Base-by-base conservation (phyloP, 495 filamentous ascomycete species). In the Polyplosphaeria fusca region DNA sequence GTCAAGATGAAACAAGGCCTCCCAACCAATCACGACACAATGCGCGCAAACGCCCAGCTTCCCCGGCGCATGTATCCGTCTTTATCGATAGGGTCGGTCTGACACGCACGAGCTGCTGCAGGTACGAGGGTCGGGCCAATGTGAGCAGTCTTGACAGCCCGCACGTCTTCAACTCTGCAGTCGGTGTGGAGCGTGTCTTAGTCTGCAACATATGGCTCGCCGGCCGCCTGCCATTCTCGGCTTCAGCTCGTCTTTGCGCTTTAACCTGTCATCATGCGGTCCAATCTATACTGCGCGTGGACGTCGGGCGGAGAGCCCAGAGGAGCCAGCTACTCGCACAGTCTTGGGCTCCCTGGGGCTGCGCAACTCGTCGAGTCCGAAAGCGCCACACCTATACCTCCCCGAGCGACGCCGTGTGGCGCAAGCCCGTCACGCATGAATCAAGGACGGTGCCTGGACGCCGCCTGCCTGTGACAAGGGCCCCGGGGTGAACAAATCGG, bases 151-250 rank as follows among this genome's bases (percentile, higher is more conserved):
- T 23, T 16, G 7, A 20, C 14, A 18, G 35, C 12, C 12, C 46
- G 47, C 47, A 38, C 2, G 19, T 38, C 28, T 30, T 2, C 32
- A 23, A n/a, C n/a, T n/a, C n/a, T n/a, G n/a, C n/a, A 20, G 3
- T 38, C 18, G 2, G 7, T 11, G 19, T 24, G 28, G 46, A 9
- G 42, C 52, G 25, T 37, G 52, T 55, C 16, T 55, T 55, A 55
- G 42, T 55, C 52, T 55, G 52, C 47, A 25, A 58, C 55, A 28
- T 38, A 25, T 49, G 46, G 38, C 41, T 45, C 25, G 25, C 41
- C 52, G 37, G 25, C 18, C 13, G 37, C 55, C 25, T 40, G 38
- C 47, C 47, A n/a, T 14, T 39, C 43, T 19, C 26, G 27, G 32
- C 32, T 5, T 13, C 20, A 16, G 28, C 40, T 52, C 32, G 16